Evolutionary conservation across 2,329 filamentous ascomycete genomes (phyloP), one percentile per base, ranked within the genome.

Genomic region (Ophiocordyceps australis): DNA sequence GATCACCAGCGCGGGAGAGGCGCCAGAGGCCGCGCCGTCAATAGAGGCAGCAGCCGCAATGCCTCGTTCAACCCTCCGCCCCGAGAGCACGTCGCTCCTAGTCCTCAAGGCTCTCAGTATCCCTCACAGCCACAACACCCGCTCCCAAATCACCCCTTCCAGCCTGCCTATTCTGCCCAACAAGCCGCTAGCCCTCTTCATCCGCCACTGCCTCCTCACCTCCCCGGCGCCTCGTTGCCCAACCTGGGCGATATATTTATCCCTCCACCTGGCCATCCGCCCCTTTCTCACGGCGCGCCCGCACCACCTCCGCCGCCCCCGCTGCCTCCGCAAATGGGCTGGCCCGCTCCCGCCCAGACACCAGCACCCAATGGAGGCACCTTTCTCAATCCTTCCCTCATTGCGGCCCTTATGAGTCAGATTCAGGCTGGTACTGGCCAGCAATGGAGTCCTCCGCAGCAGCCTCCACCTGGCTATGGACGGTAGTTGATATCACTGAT

Each of bases 341-440:
- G 35, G 33, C 26, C 27, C 7, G 23, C 8, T 22, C 30, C 25
- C 21, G 24, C 26, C 12, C 46, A 44, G 41, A 44, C 42, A 40
- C 39, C 39, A 14, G 36, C 42, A 21, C 41, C 53, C 11, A 19
- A 43, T 44, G 23, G 50, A 24, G 57, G 32, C 7, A 50, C 59
- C 8, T 65, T 65, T 35, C 57, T 70, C 31, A 72, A 70, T 34
- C 68, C 68, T 4, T 57, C 62, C 2, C 62, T 74, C 39, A 54
- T 73, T 30, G 57, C 61, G 21, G 57, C 54, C 4, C 32, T 61
- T 19, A 54, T 62, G 45, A 50, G 41, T 20, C 56, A 59, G 30
- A 52, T 55, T 42, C 52, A 54, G 33, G 39, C 41, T 24, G 43
- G 49, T 23, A 40, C 40, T 14, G 40, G 42, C 1, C 42, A 47